Evolutionary conservation across 108 stramenopile species (phyloP).

Genomic region (Nannochloropsis salina): DNA sequence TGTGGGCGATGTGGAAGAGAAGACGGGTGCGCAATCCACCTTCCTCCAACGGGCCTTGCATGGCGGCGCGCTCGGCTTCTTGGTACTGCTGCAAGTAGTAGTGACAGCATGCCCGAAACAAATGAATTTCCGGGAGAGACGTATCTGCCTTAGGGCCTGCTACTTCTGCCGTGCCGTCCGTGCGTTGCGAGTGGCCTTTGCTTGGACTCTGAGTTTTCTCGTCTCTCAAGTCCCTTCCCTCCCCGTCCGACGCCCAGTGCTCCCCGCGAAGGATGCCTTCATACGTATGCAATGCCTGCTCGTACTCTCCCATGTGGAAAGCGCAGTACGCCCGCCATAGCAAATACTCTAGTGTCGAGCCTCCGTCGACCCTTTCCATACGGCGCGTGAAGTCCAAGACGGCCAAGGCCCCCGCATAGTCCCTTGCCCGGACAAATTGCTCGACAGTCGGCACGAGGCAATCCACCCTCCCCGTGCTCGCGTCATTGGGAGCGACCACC

Average conservation of each 20-base stretch:
- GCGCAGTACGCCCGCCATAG: conserved; percentile 70
- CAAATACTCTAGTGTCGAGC: conserved; percentile 47
- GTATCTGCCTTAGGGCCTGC: conserved; percentile 33
- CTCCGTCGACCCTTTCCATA: conserved; percentile 53
- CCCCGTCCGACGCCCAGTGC: conserved; percentile 17
- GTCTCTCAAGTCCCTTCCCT: not conserved
- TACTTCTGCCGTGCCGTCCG: not conserved
- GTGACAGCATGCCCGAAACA: conserved; percentile 64
- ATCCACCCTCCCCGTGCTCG: too few species aligned
- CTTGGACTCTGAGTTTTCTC: not conserved
- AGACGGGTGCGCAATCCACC: conserved; percentile 64
- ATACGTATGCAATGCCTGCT: conserved; percentile 61
- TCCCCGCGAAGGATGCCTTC: conserved; percentile 20
- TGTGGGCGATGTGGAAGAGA: conserved; percentile 65
- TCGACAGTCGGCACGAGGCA: not conserved
- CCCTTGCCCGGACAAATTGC: conserved; percentile 48
- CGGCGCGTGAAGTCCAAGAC: conserved; percentile 62
- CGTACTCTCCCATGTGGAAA: conserved; percentile 65
- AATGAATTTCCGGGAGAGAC: conserved; percentile 51
- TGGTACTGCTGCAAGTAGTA: conserved; percentile 59
- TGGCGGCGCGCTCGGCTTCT: conserved; percentile 49
- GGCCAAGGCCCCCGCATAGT: conserved; percentile 74
- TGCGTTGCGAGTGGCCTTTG: not conserved
- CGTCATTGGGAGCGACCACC: too few species aligned
- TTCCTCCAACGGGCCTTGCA: conserved; percentile 43